Conservation (phyloP, 345 rosid genomes). For the Syzygium grande region DNA sequence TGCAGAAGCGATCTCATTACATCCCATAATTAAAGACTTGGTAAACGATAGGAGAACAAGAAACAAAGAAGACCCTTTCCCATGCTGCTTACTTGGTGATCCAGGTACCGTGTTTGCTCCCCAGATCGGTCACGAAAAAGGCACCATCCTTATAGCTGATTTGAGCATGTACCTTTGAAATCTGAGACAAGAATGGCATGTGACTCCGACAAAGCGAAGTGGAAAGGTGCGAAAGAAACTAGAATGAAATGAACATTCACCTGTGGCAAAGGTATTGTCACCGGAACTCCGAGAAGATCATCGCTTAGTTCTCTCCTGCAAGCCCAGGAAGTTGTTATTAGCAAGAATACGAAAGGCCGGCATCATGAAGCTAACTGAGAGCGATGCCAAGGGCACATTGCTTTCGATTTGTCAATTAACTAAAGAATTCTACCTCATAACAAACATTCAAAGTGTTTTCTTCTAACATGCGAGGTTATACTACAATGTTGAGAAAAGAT, state of each 20-base stretch:
- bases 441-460: neutral
- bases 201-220: neutral
- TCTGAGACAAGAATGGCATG: constrained; percentile 24
- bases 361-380: neutral
- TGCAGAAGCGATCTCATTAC: constrained; percentile 13
- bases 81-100: constrained; percentile 53
- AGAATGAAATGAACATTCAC: constrained; percentile 15
- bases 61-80: neutral
- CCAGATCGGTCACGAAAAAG: constrained; percentile 60
- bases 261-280: constrained; percentile 53
- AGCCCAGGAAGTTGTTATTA: neutral
- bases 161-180: constrained; percentile 66
- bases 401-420: neutral
- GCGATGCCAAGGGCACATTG: neutral
- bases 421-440: no score
- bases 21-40: neutral
- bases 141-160: constrained; percentile 67
- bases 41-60: neutral
- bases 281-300: constrained; percentile 41
- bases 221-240: neutral
- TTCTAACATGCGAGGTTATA: neutral
- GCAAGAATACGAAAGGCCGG: neutral
- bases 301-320: constrained; percentile 51
- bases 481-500: neutral
- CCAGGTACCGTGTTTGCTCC: constrained; percentile 69